Base-by-base conservation (phyloP, 306 rosid species). In the Sechiopsis laciniata region DNA sequence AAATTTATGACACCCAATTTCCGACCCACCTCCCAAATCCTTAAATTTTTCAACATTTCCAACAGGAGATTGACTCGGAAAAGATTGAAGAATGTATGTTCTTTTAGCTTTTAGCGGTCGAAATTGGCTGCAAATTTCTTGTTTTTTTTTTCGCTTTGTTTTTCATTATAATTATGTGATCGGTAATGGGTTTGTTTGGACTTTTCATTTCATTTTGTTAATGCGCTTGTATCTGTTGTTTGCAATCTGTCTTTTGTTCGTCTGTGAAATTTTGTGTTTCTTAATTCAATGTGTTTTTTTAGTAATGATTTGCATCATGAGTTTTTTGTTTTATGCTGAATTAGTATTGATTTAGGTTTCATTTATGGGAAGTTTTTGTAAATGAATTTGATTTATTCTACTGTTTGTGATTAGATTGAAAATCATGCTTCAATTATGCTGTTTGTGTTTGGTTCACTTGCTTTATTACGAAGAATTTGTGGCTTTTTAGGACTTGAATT, bases 51-150 rank as follows among this genome's bases (percentile, higher is more conserved):
- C 53, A 51, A 16, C 45, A 10, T 70, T 16, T 45, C 17, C 59
- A 8, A 0, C 21, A 0, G 16, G 16, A 10, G 46, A 24, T 14
- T 14, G 55, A 22, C 45, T 26, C 58, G 0, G 42, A 22, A 8
- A 22, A 69, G 58, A 50, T 70, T 22, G 45, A 2, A 70, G 40
- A 70, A 70, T 70, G 60, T 70, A 51, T 53, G 55, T 51, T 70
- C n/a, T 51, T 70, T 50, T 70, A 51, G 16, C 46, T 26, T 24
- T 24, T 6, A 51, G 45, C 59, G 40, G 74, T 51, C 22, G 46
- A 62, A 70, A 51, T 70, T 51, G 42, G 58, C 74, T 42, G 59
- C 74, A 42, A 65, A 17, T 65, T 66, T 37, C 7, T 62, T 32
- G 1, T 17, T 65, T 65, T 16, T 40, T 65, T 65, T 26, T 1